Evolutionary conservation across 2,329 filamentous ascomycete species (phyloP), one percentile per base, ranked within the genome.

Genomic region (Colletotrichum paranaense): DNA sequence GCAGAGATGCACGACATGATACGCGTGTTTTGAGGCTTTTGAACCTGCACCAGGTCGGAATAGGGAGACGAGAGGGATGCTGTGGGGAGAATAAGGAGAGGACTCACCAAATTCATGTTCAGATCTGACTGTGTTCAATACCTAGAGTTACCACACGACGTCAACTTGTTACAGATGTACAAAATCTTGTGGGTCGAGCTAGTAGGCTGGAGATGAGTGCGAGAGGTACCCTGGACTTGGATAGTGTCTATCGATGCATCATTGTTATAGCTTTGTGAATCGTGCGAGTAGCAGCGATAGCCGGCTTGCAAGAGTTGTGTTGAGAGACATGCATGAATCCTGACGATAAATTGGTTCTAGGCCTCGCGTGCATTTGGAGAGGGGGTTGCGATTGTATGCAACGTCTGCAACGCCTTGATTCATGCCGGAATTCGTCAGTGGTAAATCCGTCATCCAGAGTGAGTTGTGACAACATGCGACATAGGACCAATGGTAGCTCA

Each of bases 1-100:
- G 60, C 66, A 69, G 70, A 59, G 53, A 70, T 38, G 67, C 71
- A 73, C 67, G 56, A 73, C 71, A 73, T 73, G 60, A 53, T 57
- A 62, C 67, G 67, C 60, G 24, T 56, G 58, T 59, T 55, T 69
- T 30, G 66, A 64, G 49, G 19, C 49, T 32, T 66, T 26, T 14
- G 14, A 24, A 42, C 8, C 46, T 64, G 55, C 70, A 35, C 52
- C n/a, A 24, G 12, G 62, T 46, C 62, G 56, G 22, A 62, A 60
- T 24, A 11, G 49, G 63, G 16, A 64, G 5, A 49, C 42, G 22
- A 42, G 16, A 35, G 24, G 28, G 30, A 38, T 12, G 28, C 22
- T 62, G 68, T 67, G 63, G 68, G 19, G 57, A 35, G 58, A 11
- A 24, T 9, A n/a, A 30, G 19, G 46, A 56, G 62, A 72, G 24